phyloP scores from a whole-genome alignment of 108 stramenopile genomes.

The Fistulifera solaris region DNA sequence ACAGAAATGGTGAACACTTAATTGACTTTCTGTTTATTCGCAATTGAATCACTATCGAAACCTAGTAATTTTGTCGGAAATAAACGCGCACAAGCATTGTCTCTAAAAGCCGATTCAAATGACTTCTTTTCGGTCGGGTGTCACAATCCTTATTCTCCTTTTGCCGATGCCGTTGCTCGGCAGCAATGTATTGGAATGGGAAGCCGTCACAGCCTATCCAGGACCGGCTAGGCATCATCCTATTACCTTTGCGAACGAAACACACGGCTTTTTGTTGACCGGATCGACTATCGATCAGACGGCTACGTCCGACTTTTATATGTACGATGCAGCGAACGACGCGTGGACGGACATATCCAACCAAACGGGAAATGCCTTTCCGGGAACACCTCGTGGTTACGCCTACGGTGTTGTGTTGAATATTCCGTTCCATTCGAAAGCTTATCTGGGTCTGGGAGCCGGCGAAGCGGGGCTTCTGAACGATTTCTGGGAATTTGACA shows the following conservation, averaged over 20 bases:
- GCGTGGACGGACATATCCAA: slow-evolving; percentile 13
- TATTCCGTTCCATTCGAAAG: slow-evolving; percentile 14
- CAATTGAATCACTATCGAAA: too few species aligned
- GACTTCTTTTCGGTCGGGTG: too few species aligned
- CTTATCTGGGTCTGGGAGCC: slow-evolving; percentile 22
- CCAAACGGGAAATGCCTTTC: background rate
- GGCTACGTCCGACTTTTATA: slow-evolving; percentile 12
- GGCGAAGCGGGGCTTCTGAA: background rate
- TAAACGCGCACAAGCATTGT: too few species aligned
- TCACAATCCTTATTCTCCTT: too few species aligned
- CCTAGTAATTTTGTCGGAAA: too few species aligned
- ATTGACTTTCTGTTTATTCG: too few species aligned
- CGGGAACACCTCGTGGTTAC: slow-evolving; percentile 9
- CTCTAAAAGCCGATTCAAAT: too few species aligned
- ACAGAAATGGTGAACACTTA: too few species aligned
- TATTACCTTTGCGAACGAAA: slow-evolving; percentile 26
- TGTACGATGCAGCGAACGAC: slow-evolving; percentile 15
- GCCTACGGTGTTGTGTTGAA: slow-evolving; percentile 20
- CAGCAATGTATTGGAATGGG: background rate
- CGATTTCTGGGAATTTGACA: slow-evolving; percentile 26
- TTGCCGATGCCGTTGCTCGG: too few species aligned
- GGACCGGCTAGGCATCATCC: slow-evolving; percentile 21
- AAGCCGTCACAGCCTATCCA: background rate
- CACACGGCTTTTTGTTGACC: slow-evolving; percentile 21
- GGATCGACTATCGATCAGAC: slow-evolving; percentile 10